Conservation (phyloP, 2,329 filamentous ascomycete genomes). For the Microcyclospora tardicrescens region DNA sequence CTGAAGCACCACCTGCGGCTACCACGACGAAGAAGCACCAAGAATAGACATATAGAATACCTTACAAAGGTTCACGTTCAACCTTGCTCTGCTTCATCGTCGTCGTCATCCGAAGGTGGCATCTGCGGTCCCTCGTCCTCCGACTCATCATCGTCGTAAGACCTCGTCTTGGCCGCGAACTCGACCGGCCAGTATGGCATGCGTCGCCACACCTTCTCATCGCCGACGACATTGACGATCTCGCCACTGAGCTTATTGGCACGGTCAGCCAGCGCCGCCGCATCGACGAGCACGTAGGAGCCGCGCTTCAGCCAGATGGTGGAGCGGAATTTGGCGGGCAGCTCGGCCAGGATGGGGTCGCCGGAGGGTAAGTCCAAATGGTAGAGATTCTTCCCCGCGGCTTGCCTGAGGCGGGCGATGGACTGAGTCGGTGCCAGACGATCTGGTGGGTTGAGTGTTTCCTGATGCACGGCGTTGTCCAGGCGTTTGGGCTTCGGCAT, state of each 20-base stretch:
- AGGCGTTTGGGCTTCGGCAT: conserved; percentile 70
- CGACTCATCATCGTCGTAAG: conserved; percentile 54
- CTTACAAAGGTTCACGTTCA: conserved; percentile 1
- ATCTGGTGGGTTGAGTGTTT: conserved; percentile 49
- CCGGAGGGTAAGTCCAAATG: conserved; percentile 58
- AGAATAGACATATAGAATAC: conserved; percentile 2
- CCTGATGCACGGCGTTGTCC: conserved; percentile 63
- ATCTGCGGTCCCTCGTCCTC: conserved; percentile 43
- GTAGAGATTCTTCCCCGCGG: conserved; percentile 83
- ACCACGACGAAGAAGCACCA: conserved; percentile 5
- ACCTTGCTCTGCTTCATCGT: conserved; percentile 5
- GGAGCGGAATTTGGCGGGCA: conserved; percentile 74
- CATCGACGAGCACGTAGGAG: conserved; percentile 75
- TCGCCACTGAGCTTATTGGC: conserved; percentile 74
- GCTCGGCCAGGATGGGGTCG: conserved; percentile 59
- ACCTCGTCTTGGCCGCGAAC: conserved; percentile 39
- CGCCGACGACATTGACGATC: conserved; percentile 82
- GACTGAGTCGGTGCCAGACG: conserved; percentile 39
- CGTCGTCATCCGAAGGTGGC: conserved; percentile 21
- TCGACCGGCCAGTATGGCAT: conserved; percentile 58
- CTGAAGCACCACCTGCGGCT: conserved; percentile 1
- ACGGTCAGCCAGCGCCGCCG: conserved; percentile 47
- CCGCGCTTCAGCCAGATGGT: conserved; percentile 89
- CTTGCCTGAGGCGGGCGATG: conserved; percentile 67
- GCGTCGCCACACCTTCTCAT: conserved; percentile 88